Percentiles rank a stretch among this genome's conserved stretches.
Conservation (phyloP, 2,329 filamentous ascomycete species). For the Penicillium sp. region DNA sequence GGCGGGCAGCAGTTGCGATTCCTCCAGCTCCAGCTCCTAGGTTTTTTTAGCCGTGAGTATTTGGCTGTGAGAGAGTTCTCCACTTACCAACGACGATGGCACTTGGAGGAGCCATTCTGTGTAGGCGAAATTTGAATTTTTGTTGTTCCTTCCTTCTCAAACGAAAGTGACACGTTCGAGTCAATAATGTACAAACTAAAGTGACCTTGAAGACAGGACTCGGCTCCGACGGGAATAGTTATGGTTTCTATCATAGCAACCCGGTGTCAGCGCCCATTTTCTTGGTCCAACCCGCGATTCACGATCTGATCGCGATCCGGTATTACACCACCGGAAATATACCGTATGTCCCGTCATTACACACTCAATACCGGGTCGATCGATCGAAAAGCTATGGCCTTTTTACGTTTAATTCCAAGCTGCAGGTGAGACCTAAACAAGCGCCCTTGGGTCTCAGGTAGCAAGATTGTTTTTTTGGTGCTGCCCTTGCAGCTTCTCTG, state of each 20-base stretch:
- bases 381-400: background rate
- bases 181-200: background rate
- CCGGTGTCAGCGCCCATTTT: background rate
- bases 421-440: background rate
- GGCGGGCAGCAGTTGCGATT: conserved; percentile 70
- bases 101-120: background rate
- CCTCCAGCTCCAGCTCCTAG: conserved; percentile 63
- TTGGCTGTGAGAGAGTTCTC: background rate
- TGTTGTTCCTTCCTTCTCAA: background rate
- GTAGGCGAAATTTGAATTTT: background rate
- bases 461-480: background rate
- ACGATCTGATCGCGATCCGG: conserved; percentile 4
- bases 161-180: background rate
- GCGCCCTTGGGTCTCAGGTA: background rate
- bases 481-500: background rate
- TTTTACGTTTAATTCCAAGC: background rate
- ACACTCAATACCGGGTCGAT: background rate
- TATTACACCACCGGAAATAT: background rate
- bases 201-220: background rate
- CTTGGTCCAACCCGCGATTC: background rate
- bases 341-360: background rate
- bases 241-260: background rate
- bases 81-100: conserved; percentile 2
- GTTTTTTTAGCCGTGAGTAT: background rate
- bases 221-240: background rate